Evolutionary conservation across 2,329 filamentous ascomycete genomes (phyloP).

Genomic region (Zymoseptoria crescenta): DNA sequence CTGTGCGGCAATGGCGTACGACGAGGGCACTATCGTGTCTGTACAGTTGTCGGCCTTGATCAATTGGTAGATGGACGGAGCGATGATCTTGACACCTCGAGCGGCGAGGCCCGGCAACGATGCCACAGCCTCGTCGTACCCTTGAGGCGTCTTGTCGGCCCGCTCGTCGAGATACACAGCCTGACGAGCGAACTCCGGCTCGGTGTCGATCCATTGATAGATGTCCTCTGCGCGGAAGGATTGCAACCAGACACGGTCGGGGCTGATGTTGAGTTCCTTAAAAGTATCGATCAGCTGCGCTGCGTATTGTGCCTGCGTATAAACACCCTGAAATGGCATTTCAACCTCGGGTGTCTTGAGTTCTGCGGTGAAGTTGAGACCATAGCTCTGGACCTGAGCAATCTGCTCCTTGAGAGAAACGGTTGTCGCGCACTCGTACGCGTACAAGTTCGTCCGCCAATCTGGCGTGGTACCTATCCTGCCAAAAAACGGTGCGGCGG

Average conservation of each 20-base stretch:
- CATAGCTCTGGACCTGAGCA: conserved; percentile 48
- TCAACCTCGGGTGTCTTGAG: conserved; percentile 53
- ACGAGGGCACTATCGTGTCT: conserved; percentile 53
- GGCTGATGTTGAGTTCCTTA: conserved; percentile 45
- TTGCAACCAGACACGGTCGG: conserved; percentile 53
- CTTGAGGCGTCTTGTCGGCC: conserved; percentile 44
- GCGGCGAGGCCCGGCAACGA: conserved; percentile 50
- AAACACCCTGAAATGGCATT: conserved; percentile 59
- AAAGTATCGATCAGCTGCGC: conserved; percentile 59
- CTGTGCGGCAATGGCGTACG: conserved; percentile 55
- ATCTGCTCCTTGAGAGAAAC: conserved; percentile 57
- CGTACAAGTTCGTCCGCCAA: conserved; percentile 60
- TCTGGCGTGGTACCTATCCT: conserved; percentile 38
- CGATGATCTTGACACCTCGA: conserved; percentile 54
- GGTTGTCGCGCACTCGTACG: conserved; percentile 52
- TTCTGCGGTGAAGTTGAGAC: conserved; percentile 58
- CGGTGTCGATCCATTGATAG: conserved; percentile 57
- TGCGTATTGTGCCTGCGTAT: conserved; percentile 58
- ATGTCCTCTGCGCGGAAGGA: conserved; percentile 50
- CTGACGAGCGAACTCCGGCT: conserved; percentile 53
- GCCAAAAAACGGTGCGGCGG: conserved; percentile 44
- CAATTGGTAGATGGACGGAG: conserved; percentile 56
- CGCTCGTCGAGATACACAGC: conserved; percentile 59
- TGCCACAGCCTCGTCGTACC: conserved; percentile 47
- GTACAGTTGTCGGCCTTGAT: conserved; percentile 41